Evolutionary conservation across 176 grass and related monocot genomes (phyloP), one percentile per base, ranked within the genome.

Genomic region (Metroxylon sagu): DNA sequence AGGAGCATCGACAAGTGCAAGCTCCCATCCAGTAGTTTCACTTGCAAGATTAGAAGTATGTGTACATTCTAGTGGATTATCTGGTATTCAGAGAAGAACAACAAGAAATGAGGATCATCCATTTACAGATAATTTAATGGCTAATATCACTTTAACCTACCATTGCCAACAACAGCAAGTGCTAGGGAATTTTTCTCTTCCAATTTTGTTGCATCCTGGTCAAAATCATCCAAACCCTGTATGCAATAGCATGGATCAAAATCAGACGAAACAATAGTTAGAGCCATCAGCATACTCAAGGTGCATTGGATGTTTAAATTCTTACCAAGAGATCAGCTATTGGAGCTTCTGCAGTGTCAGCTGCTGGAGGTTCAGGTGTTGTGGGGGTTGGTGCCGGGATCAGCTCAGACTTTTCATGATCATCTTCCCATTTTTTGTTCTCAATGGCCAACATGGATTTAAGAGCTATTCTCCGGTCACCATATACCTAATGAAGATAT

Each of bases 251-350:
- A 51, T 64, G 53, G 28, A 52, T 71, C 15, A 50, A 50, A 26
- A 59, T 2, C 4, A 26, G 16, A 18, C 1, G 23, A 16, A 49
- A 5, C 48, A 19, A 25, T 10, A 29, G 4, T n/a, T 29, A 16
- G 14, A 19, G 59, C 7, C 8, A 50, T 51, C 21, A 51, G 6
- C 6, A 19, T 27, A 25, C 15, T n/a, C n/a, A 59, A 16, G 16
- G 14, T 15, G 14, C 28, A 8, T 71, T 18, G 26, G 7, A 10
- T 16, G 29, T 60, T 52, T 23, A 71, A 48, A 16, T 71, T 12
- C 56, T 21, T 60, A 60, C 68, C 68, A 71, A 17, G 16, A 71
- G 56, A 71, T 71, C 68, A 19, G 5, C 29, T 59, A 60, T 16
- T 59, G 25, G 56, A 52, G 25, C 23, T 27, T 71, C 25, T 30